phyloP scores from a whole-genome alignment of 1,284 basidiomycete genomes.

The Exobasidium rhododendri region DNA sequence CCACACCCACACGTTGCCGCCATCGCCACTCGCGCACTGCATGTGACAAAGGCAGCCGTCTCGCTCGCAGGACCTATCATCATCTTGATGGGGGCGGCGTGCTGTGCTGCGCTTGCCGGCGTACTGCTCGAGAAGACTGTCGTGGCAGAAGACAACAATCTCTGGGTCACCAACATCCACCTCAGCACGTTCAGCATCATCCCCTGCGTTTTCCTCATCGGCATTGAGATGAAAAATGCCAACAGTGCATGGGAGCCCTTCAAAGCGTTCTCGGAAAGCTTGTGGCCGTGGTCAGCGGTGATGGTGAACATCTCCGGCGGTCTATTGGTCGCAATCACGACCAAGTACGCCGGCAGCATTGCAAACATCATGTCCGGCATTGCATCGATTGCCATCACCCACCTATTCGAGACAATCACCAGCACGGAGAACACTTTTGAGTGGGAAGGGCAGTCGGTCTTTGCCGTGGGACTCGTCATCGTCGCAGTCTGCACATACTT shows the following conservation, averaged over 20 bases:
- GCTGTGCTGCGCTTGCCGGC: too few species aligned
- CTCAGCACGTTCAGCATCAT: background rate
- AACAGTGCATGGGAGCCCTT: background rate
- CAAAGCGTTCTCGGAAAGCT: background rate
- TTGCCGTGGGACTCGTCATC: too few species aligned
- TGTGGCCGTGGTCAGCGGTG: background rate
- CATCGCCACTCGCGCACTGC: too few species aligned
- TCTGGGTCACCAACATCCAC: background rate
- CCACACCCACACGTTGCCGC: too few species aligned
- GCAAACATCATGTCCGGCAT: background rate
- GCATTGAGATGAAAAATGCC: background rate
- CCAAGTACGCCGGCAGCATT: constrained; percentile 1
- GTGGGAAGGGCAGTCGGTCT: too few species aligned
- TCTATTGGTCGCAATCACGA: background rate
- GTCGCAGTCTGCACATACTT: too few species aligned
- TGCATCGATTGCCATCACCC: background rate
- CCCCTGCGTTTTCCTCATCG: background rate
- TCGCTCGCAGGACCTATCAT: too few species aligned
- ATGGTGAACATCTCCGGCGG: background rate
- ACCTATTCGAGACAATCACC: background rate
- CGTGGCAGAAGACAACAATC: background rate
- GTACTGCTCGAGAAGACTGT: background rate
- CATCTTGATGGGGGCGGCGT: too few species aligned
- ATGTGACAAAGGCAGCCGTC: too few species aligned
- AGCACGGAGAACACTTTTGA: too few species aligned